phyloP scores from a whole-genome alignment of 805 yeast species.

The Lipomyces orientalis region DNA sequence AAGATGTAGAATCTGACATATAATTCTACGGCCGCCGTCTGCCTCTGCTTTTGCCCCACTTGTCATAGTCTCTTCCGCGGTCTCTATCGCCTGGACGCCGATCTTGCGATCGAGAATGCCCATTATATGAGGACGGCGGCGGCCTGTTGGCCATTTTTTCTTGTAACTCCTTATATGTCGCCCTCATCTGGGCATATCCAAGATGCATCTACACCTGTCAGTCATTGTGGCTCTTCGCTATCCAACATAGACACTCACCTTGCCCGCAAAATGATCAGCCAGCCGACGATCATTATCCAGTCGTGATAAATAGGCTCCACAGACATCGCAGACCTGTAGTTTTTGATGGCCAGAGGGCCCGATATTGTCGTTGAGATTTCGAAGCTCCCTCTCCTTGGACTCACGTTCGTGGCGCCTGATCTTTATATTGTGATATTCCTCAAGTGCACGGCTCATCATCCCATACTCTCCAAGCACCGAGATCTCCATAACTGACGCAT shows the following conservation, averaged over 20 bases:
- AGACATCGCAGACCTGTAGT: slow-evolving; percentile 84
- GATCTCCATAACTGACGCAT: slow-evolving; percentile 35
- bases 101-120: slow-evolving; percentile 8
- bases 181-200: slow-evolving; percentile 78
- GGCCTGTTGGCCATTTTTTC: slow-evolving; percentile 17
- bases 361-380: slow-evolving; percentile 67
- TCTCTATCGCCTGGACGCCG: slow-evolving; percentile 14
- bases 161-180: slow-evolving; percentile 33
- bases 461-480: slow-evolving; percentile 31
- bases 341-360: slow-evolving; percentile 90
- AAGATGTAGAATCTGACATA: background rate
- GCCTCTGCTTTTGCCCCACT: slow-evolving; percentile 12
- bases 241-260: slow-evolving; percentile 11
- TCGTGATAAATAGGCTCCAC: slow-evolving; percentile 87
- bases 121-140: slow-evolving; percentile 7
- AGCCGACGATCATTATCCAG: slow-evolving; percentile 85
- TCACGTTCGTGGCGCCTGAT: slow-evolving; percentile 52
- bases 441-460: slow-evolving; percentile 48
- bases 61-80: slow-evolving; percentile 14
- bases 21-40: slow-evolving; percentile 6
- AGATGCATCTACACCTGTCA: slow-evolving; percentile 62
- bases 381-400: slow-evolving; percentile 59
- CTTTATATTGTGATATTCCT: slow-evolving; percentile 24
- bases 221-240: background rate
- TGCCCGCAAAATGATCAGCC: slow-evolving; percentile 89